Evolutionary conservation across 2,329 filamentous ascomycete species (phyloP).

Genomic region (Xylaria sp.): DNA sequence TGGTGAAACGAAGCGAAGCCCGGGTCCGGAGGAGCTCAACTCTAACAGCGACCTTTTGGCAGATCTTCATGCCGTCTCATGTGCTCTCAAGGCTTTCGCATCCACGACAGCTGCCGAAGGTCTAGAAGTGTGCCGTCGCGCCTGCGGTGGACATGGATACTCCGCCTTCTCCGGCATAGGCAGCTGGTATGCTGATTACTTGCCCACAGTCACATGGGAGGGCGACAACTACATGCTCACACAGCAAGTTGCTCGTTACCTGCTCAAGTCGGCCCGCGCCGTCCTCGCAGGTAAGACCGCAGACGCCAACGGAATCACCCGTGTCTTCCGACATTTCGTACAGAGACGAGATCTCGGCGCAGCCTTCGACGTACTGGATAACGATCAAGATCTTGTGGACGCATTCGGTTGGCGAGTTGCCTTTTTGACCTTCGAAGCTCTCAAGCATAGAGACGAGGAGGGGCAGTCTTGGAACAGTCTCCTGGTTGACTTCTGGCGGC

Average conservation of each 20-base stretch:
- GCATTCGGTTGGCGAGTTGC: conserved; percentile 13
- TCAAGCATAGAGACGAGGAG: conserved; percentile 15
- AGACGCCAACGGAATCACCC: conserved; percentile 4
- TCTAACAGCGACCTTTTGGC: conserved; percentile 11
- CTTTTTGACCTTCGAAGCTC: conserved; percentile 14
- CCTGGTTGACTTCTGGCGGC: conserved; percentile 11
- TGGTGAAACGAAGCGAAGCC: conserved; percentile 8
- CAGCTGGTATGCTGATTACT: conserved; percentile 14
- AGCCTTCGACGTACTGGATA: conserved; percentile 10
- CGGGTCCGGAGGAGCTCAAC: conserved; percentile 11
- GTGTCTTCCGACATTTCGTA: conserved; percentile 7
- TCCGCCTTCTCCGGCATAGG: conserved; percentile 14
- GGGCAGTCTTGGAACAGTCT: conserved; percentile 13
- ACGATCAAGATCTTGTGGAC: conserved; percentile 14
- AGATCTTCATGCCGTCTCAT: conserved; percentile 12
- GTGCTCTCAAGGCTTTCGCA: conserved; percentile 12
- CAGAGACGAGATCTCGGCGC: conserved; percentile 3
- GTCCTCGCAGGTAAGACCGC: conserved; percentile 7
- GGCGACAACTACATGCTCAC: conserved; percentile 19
- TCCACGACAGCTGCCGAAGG: conserved; percentile 14
- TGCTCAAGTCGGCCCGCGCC: conserved; percentile 12
- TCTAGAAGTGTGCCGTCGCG: conserved; percentile 11
- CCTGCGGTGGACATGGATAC: conserved; percentile 15
- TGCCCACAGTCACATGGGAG: conserved; percentile 12
- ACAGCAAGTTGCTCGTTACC: conserved; percentile 15